Evolutionary conservation across 2,329 filamentous ascomycete genomes (phyloP), one percentile per base, ranked within the genome.

Genomic region (Claviceps sp.): DNA sequence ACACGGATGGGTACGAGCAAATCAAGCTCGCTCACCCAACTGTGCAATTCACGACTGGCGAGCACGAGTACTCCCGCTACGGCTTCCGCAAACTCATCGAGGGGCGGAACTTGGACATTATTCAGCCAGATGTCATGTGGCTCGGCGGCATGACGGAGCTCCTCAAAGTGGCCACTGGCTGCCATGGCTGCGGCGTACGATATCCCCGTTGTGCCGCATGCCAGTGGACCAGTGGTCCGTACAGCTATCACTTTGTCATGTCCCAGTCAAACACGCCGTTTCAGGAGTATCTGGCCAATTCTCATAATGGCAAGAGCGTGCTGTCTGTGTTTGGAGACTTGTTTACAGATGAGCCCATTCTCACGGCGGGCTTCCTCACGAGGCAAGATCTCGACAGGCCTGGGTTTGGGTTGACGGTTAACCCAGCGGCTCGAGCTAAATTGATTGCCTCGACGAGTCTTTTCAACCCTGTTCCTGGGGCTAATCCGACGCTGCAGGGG

Each of bases 41-140:
- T 2, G 75, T 91, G 69, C 95, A 94, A 69, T 96, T 96, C 73
- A 96, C 90, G 18, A 95, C 90, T 1, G 90, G 90, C 58, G 90
- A 96, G 73, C 90, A 96, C 71, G 90, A 96, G 68, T 96, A 90
- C 73, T 94, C 88, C 6, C 79, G 88, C 61, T 96, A 90, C 64
- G 90, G 90, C 34, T 96, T 96, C 80, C 86, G 91, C 59, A 94
- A 95, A 73, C 79, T 96, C 44, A 84, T 96, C 56, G 88, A 95
- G 70, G 85, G 85, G 52, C 87, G 89, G 58, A 94, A 95, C 69
- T 74, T 96, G 55, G 90, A 96, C 66, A 95, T 96, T 60, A 82
- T 96, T 62, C 90, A 95, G 71, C 90, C 90, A 14, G 90, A 96
- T 63, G 89, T 96, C 57, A 96, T 96, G 90, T 96, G 90, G 90